Evolutionary conservation across 345 rosid species (phyloP), one percentile per base, ranked within the genome.

Genomic region (Anacardium occidentale): DNA sequence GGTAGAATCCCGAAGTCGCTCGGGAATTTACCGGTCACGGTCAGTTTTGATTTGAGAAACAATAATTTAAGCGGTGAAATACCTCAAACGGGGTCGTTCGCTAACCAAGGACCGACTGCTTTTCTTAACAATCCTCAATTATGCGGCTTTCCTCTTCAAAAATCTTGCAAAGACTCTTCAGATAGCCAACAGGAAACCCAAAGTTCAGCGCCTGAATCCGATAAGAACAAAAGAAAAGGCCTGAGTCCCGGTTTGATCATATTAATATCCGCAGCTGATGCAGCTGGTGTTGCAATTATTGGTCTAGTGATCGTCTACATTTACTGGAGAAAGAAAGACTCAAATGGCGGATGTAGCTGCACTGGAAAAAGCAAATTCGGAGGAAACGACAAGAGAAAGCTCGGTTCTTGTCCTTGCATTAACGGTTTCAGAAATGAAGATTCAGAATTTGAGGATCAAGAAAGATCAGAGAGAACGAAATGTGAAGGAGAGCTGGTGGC

Each of bases 91-190:
- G 98, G 98, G 15, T 91, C 99, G 2, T 96, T 96, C 82, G 80
- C 89, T 0, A 93, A 89, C 82, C 99, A 93, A 61, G 99, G 99
- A 61, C 99, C 99, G 45, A 93, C 97, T 13, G 99, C 98, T 21
- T 96, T 96, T 64, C 94, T 96, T 68, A 76, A 80, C 50, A 96
- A 96, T 15, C 96, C 98, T 14, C 74, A 72, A 34, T 57, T 96
- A 44, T 96, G 98, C 50, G 98, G 99, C 0, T 96, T 96, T 69
- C 99, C 99, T 75, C 91, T 96, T 26, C 97, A 93, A 75, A 91
- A 90, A 70, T 56, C 90, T 0, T 96, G 99, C 77, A 83, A 86
- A 22, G 69, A 62, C 48, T 64, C 79, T 0, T 69, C 80, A 18
- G 66, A 8, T 8, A 81, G 56, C 64, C 77, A 89, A 0, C 74